These are phyloP conservation scores for Leccinum subspadiceum DNA, from an alignment of 1,284 basidiomycete species.

Conservation along the genomic window DNA sequence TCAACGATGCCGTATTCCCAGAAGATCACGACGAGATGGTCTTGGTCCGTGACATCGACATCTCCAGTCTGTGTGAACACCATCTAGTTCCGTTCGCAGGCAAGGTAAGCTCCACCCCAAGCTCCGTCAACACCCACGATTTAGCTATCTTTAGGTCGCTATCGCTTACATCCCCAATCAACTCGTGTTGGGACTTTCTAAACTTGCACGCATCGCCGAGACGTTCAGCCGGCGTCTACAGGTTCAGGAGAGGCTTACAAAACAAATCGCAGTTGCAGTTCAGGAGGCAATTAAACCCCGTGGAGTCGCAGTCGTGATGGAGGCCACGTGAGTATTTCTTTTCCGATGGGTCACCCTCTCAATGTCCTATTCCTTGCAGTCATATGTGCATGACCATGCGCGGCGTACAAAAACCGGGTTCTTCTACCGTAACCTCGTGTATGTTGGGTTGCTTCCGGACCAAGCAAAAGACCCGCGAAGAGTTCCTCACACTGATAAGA, in stretches of 20 bases:
- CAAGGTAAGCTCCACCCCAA: slow-evolving; percentile 63
- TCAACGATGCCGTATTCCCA: slow-evolving; percentile 97
- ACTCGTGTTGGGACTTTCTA: slow-evolving; percentile 94
- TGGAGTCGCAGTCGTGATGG: slow-evolving; percentile 99
- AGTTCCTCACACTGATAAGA: slow-evolving; percentile 83
- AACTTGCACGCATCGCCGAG: slow-evolving; percentile 96
- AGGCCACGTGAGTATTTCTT: slow-evolving; percentile 76
- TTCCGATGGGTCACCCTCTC: slow-evolving; percentile 9
- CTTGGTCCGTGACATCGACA: slow-evolving; percentile 95
- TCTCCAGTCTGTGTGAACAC: slow-evolving; percentile 97
- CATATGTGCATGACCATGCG: slow-evolving; percentile 99
- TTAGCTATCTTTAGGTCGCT: slow-evolving; percentile 47
- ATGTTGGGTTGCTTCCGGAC: slow-evolving; percentile 99
- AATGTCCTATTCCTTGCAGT: slow-evolving; percentile 42
- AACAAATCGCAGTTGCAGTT: slow-evolving; percentile 95
- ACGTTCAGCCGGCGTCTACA: slow-evolving; percentile 95
- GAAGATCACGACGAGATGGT: slow-evolving; percentile 99
- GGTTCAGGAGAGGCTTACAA: slow-evolving; percentile 97
- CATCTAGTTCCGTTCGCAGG: slow-evolving; percentile 98
- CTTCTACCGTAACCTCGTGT: slow-evolving; percentile 95
- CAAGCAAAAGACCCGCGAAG: slow-evolving; percentile 96
- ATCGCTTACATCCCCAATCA: slow-evolving; percentile 96
- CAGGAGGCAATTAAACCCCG: slow-evolving; percentile 96
- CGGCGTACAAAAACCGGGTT: slow-evolving; percentile 97
- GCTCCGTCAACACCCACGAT: slow-evolving; percentile 17